Evolutionary conservation across 192 early-diverging fungal genomes (phyloP), one percentile per base, ranked within the genome.

Genomic region (Coemansia sp.): DNA sequence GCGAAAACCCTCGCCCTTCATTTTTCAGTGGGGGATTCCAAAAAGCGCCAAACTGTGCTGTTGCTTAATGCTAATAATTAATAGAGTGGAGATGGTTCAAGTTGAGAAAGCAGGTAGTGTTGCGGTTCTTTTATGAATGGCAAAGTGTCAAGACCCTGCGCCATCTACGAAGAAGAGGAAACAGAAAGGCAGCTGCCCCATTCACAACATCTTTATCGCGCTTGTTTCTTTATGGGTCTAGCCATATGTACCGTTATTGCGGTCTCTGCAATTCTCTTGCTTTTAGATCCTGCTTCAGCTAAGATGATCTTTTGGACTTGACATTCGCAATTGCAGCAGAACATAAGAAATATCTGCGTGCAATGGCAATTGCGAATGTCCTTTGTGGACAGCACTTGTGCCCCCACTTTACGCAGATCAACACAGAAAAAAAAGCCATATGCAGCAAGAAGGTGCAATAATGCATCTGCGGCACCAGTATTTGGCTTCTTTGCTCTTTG

Each of bases 401-500:
- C 32, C 32, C 32, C 12, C 2, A 37, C 8, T 1, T 26, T 2
- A 18, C 16, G 21, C 11, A 15, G 55, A 56, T 56, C 55, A 56
- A 26, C 21, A 26, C 55, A 56, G 9, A 26, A 6, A 36, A 32
- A 56, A n/a, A 3, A 15, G n/a, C 12, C 46, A 47, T 15, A 47
- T n/a, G n/a, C 46, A 47, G n/a, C 11, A 47, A 47, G 11, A 6
- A 47, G 12, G 32, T 4, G 32, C 32, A 32, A 18, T 49, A 18
- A 45, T 45, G 43, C 13, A 32, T 9, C 51, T 52, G 51, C 51
- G 10, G 51, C 16, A n/a, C 51, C 51, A 19, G 4, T 5, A 5
- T 26, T 56, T 56, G 55, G 55, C 55, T 8, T 47, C 36, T 37
- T 26, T 56, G 55, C 36, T 18, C 55, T 56, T 56, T 56, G 55